Base-by-base conservation (phyloP, 1,284 basidiomycete genomes). In the Leccinum pachyderme region DNA sequence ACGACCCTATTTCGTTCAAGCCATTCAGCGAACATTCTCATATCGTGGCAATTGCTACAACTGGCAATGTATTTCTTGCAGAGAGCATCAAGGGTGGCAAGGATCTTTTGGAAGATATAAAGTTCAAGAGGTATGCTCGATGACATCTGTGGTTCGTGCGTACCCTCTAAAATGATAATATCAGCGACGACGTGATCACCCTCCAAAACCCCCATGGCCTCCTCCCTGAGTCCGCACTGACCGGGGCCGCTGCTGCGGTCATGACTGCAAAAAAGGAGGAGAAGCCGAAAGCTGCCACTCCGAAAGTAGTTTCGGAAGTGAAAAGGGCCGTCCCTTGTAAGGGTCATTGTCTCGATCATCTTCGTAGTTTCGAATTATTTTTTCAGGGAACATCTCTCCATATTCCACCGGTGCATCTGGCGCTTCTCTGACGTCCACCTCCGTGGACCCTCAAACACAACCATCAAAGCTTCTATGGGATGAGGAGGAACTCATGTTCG, bases 401-500 rank as follows among this genome's bases (percentile, higher is more conserved):
- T 94, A 91, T 68, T 94, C 93, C 0, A 94, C 82, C 32, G 95
- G 95, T n/a, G 78, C 89, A 46, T 83, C 93, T 1, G 95, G 95
- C 28, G 96, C 96, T 2, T 93, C 93, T 2, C 76, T 99, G 48
- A 99, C 97, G 0, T 95, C 92, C 3, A 98, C 96, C 0, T 88
- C 93, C 1, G 81, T 95, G 45, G 91, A 92, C 61, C 89, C 94
- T 5, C 84, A 87, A 53, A 86, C 86, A 5, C 79, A 79, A 47
- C 87, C 82, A 49, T 88, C 95, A 51, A 86, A 91, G 58, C 82
- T 95, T 3, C 75, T 95, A 25, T 93, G 94, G 82, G 94, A 97
- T 70, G 94, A 96, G 73, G 89, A 92, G 72, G 93, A 95, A 73
- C 77, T 94, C 29, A 95, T 95, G 93, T 96, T 93, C 63, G 93